phyloP scores from a whole-genome alignment of 257 asterid genomes.

The Solanum rostratum region DNA sequence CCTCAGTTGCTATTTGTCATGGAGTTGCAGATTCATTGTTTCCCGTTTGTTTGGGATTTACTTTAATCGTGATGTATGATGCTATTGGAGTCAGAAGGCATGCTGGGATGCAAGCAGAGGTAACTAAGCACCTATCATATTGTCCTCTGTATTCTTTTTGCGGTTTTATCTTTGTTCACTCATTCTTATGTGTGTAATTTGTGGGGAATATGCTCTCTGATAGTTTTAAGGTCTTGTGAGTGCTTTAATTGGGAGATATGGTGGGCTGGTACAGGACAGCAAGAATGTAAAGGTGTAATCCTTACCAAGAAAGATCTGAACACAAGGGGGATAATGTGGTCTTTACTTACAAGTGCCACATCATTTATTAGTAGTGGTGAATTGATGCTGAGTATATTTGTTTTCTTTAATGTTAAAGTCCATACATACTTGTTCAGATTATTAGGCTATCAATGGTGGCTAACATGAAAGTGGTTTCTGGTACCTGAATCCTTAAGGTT shows the following conservation, averaged over 20 bases:
- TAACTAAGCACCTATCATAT: neutral
- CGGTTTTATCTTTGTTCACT: neutral
- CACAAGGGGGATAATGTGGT: neutral
- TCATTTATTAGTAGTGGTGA: neutral
- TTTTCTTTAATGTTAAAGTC: neutral
- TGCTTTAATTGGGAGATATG: neutral
- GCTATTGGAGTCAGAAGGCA: conserved; percentile 86
- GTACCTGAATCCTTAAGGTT: neutral
- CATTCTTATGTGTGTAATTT: neutral
- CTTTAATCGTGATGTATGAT: conserved; percentile 89
- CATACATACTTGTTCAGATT: neutral
- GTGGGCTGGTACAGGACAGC: neutral
- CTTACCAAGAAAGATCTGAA: neutral
- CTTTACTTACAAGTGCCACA: neutral
- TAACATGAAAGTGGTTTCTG: neutral
- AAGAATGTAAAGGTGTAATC: neutral
- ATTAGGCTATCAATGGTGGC: neutral
- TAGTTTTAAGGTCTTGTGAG: neutral
- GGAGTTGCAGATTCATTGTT: conserved; percentile 84
- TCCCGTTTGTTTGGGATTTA: conserved; percentile 82
- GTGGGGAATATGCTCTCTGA: neutral
- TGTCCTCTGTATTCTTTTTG: neutral
- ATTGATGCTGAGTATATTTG: neutral
- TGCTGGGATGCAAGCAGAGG: conserved; percentile 96
- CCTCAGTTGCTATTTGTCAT: conserved; percentile 80